These are phyloP conservation scores for Royoungia palumana DNA, from an alignment of 768 basidiomycete genomes.

Conservation along the genomic window DNA sequence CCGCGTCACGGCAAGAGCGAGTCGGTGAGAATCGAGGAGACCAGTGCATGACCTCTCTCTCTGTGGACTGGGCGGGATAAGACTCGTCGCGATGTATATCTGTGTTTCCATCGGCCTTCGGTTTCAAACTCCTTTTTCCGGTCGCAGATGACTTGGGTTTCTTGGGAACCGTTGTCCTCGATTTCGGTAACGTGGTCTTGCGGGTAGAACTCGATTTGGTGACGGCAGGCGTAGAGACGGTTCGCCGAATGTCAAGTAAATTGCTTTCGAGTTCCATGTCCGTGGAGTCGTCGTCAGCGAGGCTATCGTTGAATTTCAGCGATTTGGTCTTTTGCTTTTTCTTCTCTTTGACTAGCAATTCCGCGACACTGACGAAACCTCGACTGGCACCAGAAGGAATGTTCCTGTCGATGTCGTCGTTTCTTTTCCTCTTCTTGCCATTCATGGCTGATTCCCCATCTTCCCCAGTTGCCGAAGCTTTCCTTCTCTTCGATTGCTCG, in stretches of 20 bases:
- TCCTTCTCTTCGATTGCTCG: conserved; percentile 39
- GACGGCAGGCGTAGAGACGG: conserved; percentile 45
- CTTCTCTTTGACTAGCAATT: conserved; percentile 55
- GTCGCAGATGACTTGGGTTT: conserved; percentile 14
- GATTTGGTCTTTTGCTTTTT: conserved; percentile 41
- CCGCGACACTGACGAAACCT: conserved; percentile 68
- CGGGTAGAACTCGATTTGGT: conserved; percentile 31
- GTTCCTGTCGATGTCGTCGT: conserved; percentile 64
- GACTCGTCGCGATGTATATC: conserved; percentile 49
- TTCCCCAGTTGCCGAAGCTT: conserved; percentile 20
- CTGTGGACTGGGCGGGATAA: conserved; percentile 4
- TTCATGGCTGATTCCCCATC: conserved; percentile 30
- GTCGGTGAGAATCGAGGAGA: conserved; percentile 9
- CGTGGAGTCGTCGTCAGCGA: conserved; percentile 62
- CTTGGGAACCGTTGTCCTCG: conserved; percentile 40
- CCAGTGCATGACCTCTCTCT: conserved; percentile 1
- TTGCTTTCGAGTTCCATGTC: conserved; percentile 67
- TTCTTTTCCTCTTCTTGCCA: conserved; percentile 64
- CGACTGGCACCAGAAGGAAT: conserved; percentile 69
- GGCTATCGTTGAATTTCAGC: conserved; percentile 46
- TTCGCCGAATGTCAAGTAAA: conserved; percentile 45
- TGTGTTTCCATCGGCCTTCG: conserved; percentile 46
- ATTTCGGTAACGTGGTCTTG: conserved; percentile 42
- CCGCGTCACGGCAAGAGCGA: neutral
- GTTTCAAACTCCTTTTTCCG: conserved; percentile 26